These are phyloP conservation scores for Cladosporium sp. DNA, from an alignment of 2,329 filamentous ascomycete genomes.

Conservation along the genomic window DNA sequence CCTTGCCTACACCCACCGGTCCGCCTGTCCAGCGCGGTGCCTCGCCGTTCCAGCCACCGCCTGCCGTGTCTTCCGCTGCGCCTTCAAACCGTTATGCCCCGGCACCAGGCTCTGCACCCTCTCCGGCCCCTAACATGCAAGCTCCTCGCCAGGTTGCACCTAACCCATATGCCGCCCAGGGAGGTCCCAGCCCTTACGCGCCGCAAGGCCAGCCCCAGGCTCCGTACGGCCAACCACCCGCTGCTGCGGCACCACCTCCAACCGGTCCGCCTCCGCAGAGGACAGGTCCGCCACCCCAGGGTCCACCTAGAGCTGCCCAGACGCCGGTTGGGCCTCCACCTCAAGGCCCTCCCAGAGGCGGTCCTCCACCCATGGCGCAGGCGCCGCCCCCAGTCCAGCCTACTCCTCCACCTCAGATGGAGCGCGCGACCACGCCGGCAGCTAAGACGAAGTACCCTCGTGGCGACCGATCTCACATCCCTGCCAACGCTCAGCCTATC, in stretches of 20 bases:
- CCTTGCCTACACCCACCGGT: constrained; percentile 41
- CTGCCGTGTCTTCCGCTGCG: constrained; percentile 53
- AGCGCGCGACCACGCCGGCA: constrained; percentile 36
- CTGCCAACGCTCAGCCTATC: constrained; percentile 65
- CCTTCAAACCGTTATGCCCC: constrained; percentile 69
- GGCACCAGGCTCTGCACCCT: constrained; percentile 53
- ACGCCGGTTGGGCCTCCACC: constrained; percentile 33
- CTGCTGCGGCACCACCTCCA: constrained; percentile 29
- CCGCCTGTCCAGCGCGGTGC: constrained; percentile 64
- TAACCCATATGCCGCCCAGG: constrained; percentile 35
- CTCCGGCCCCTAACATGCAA: constrained; percentile 31
- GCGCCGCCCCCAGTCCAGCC: constrained; percentile 11
- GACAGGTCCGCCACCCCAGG: constrained; percentile 35
- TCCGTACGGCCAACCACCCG: constrained; percentile 38
- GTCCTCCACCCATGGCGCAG: constrained; percentile 29
- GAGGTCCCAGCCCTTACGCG: constrained; percentile 29
- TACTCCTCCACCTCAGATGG: constrained; percentile 23
- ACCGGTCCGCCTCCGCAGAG: constrained; percentile 30
- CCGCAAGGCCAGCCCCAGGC: constrained; percentile 34
- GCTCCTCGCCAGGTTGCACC: constrained; percentile 41
- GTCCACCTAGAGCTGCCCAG: constrained; percentile 36
- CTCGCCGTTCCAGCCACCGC: constrained; percentile 82
- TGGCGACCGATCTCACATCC: constrained; percentile 87
- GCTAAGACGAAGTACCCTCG: constrained; percentile 38
- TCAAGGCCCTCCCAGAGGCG: constrained; percentile 43